These are phyloP conservation scores for Erysimum cheiri DNA, from an alignment of 441 rosid species.

Conservation along the genomic window DNA sequence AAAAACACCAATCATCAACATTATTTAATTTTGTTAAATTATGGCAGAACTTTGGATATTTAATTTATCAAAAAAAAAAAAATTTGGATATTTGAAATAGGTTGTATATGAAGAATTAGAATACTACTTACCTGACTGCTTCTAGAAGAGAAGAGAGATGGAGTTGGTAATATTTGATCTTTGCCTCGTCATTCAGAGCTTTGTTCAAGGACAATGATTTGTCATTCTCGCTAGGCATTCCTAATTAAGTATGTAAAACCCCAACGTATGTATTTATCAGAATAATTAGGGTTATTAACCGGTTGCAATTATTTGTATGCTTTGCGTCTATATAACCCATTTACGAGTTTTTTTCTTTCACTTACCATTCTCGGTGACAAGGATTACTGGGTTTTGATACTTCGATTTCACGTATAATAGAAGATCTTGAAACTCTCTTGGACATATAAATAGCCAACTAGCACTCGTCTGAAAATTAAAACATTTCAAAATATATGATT, in stretches of 20 bases:
- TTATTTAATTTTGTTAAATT: background rate
- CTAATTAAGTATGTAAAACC: slow-evolving; percentile 28
- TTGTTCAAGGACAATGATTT: slow-evolving; percentile 41
- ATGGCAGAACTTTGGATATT: background rate
- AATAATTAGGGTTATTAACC: background rate
- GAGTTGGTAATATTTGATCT: slow-evolving; percentile 43
- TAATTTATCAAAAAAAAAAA: too few relatives aligned
- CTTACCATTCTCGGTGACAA: slow-evolving; percentile 50
- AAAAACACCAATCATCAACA: background rate
- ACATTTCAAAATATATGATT: background rate
- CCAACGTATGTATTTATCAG: background rate
- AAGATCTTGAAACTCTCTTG: slow-evolving; percentile 42
- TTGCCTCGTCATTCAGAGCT: slow-evolving; percentile 45
- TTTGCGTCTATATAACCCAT: background rate
- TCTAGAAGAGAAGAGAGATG: slow-evolving; percentile 49
- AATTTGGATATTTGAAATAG: background rate
- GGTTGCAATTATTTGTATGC: background rate
- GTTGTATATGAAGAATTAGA: background rate
- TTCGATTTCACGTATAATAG: slow-evolving; percentile 38
- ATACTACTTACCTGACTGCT: slow-evolving; percentile 52
- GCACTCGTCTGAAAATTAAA: slow-evolving; percentile 40
- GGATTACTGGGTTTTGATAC: slow-evolving; percentile 40
- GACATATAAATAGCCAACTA: slow-evolving; percentile 45
- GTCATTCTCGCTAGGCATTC: slow-evolving; percentile 45
- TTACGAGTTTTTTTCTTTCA: background rate